Percentiles rank a stretch among this genome's conserved stretches.
These are phyloP conservation scores for Chondrostereum purpureum DNA, from an alignment of 1,284 basidiomycete genomes.

Conservation along the genomic window DNA sequence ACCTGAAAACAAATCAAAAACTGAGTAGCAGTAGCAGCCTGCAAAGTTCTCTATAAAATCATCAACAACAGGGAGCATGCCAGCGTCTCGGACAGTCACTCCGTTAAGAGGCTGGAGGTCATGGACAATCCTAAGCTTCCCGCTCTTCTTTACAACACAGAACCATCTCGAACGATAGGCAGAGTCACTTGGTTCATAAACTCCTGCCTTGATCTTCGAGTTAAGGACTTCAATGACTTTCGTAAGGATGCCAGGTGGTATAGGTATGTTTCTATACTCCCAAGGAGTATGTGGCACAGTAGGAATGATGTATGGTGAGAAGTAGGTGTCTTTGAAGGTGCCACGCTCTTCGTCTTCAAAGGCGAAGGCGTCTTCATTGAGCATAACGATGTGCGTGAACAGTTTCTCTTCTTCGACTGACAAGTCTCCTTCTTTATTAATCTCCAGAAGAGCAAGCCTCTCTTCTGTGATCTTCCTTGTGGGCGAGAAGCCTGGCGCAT, in stretches of 20 bases:
- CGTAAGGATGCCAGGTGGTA: too few species aligned
- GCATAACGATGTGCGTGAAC: conserved; percentile 20
- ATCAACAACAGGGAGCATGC: too few species aligned
- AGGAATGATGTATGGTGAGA: too few species aligned
- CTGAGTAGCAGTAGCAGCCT: conserved; percentile 13
- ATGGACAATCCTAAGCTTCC: conserved; percentile 18
- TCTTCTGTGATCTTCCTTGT: conserved; percentile 7
- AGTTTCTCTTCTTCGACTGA: conserved; percentile 25
- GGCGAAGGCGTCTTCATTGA: conserved; percentile 23
- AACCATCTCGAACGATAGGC: conserved; percentile 14
- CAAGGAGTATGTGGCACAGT: conserved; percentile 31
- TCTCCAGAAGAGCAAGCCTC: conserved; percentile 13
- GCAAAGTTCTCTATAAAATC: too few species aligned
- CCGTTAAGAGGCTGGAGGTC: conserved; percentile 22
- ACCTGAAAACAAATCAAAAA: conserved; percentile 18
- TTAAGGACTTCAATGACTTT: conserved; percentile 27
- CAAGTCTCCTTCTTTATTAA: conserved; percentile 22
- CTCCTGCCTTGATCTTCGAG: conserved; percentile 21
- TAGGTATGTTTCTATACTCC: conserved; percentile 30
- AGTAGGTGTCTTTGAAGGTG: conserved; percentile 27
- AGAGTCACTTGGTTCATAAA: conserved; percentile 15
- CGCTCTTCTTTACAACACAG: conserved; percentile 21
- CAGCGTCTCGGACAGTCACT: conserved; percentile 21
- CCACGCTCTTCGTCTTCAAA: conserved; percentile 29
- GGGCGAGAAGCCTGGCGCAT: conserved; percentile 6